Evolutionary conservation across 371 early-diverging fungal species (phyloP).

Genomic region (Dichotomocladium elegans): DNA sequence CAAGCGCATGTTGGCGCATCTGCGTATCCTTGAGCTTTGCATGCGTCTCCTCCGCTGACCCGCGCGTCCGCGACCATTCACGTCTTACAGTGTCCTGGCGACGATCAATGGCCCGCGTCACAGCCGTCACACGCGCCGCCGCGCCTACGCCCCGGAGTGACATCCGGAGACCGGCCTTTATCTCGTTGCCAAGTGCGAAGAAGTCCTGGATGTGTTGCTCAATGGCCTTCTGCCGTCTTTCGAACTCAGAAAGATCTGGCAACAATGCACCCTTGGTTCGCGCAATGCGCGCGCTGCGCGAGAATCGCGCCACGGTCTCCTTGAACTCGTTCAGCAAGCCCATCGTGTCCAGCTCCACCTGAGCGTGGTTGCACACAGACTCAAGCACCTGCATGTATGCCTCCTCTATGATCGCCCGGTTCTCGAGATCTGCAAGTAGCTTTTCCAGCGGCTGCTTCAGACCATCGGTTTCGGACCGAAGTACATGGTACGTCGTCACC

Average conservation of each 20-base stretch:
- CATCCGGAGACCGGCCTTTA: constrained; percentile 5
- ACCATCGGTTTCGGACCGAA: constrained; percentile 15
- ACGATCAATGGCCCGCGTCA: constrained; percentile 25
- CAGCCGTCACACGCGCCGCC: constrained; percentile 9
- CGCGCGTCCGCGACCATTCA: constrained; percentile 31
- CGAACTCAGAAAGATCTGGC: constrained; percentile 32
- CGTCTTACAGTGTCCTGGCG: constrained; percentile 28
- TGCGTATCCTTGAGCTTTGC: constrained; percentile 30
- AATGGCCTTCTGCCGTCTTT: constrained; percentile 27
- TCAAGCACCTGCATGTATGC: constrained; percentile 30
- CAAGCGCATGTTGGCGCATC: constrained; percentile 27
- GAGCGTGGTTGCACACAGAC: constrained; percentile 20
- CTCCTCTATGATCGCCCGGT: constrained; percentile 19
- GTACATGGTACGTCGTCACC: constrained; percentile 13
- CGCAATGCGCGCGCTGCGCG: constrained; percentile 14
- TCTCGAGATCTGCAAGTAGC: constrained; percentile 20
- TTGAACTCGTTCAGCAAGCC: constrained; percentile 27
- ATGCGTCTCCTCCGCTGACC: constrained; percentile 33
- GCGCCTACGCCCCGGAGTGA: neutral
- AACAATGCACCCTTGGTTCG: constrained; percentile 19
- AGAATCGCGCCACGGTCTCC: constrained; percentile 14
- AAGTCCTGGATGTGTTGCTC: constrained; percentile 26
- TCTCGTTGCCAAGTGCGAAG: constrained; percentile 18
- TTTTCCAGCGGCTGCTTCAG: constrained; percentile 19
- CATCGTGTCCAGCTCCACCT: constrained; percentile 24